These are phyloP conservation scores for Aegilops umbellulata DNA, from an alignment of 176 grass and related monocot genomes.

Conservation along the genomic window DNA sequence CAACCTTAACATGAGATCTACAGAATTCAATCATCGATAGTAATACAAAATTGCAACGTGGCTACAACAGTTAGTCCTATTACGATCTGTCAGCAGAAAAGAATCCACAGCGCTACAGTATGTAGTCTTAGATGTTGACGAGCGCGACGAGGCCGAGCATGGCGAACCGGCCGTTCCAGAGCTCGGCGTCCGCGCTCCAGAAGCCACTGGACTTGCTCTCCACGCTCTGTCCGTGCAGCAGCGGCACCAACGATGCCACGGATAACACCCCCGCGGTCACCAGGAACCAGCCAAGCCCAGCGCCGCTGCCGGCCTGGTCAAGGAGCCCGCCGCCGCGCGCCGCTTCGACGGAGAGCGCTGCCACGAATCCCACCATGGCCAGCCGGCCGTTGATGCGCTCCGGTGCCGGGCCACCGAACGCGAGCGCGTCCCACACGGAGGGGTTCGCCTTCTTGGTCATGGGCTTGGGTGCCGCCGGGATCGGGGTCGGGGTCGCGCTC, in stretches of 20 bases:
- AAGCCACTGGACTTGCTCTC: constrained; percentile 23
- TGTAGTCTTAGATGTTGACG: constrained; percentile 16
- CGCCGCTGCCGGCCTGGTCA: constrained; percentile 34
- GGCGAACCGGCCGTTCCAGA: constrained; percentile 84
- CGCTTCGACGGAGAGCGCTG: constrained; percentile 60
- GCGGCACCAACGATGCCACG: constrained; percentile 61
- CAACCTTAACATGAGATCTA: no score
- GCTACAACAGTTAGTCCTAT: no score
- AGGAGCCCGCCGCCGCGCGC: constrained; percentile 34
- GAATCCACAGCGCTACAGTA: no score
- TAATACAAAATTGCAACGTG: no score
- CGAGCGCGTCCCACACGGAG: constrained; percentile 45
- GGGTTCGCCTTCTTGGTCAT: neutral
- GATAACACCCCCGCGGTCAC: constrained; percentile 40
- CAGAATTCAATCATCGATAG: no score
- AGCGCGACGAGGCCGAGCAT: constrained; percentile 73
- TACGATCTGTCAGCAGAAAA: no score
- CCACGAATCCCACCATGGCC: constrained; percentile 69
- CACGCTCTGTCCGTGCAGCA: constrained; percentile 52
- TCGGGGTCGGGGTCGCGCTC: no score
- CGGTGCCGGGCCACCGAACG: constrained; percentile 58
- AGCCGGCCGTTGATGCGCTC: constrained; percentile 76
- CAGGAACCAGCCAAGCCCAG: constrained; percentile 46
- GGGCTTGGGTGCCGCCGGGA: no score
- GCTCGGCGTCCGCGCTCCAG: constrained; percentile 58